Percentiles rank a stretch among this genome's conserved stretches.
Evolutionary conservation across 352 stramenopile genomes (phyloP).

Genomic region (Peronosclerospora sorghi): DNA sequence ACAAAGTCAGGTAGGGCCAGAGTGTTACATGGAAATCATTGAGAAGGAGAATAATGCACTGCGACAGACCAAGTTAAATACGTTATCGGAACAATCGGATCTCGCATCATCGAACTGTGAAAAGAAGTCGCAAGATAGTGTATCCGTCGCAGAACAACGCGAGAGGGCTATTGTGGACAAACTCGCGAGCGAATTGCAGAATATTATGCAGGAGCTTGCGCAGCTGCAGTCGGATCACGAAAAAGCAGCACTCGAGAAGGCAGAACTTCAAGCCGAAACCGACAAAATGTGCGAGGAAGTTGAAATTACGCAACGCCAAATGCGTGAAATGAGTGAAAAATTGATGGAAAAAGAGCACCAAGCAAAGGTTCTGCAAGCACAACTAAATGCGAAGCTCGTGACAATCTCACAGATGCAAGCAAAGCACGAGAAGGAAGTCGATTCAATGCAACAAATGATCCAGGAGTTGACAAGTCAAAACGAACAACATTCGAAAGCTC

Average conservation of each 20-base stretch:
- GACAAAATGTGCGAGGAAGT: slow-evolving; percentile 27
- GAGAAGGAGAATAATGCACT: slow-evolving; percentile 26
- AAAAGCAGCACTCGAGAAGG: slow-evolving; percentile 21
- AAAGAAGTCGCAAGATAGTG: neutral
- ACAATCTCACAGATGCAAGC: slow-evolving; percentile 31
- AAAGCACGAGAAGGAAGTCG: slow-evolving; percentile 19
- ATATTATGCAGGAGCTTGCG: slow-evolving; percentile 27
- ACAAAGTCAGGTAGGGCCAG: slow-evolving; percentile 6
- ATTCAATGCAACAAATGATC: slow-evolving; percentile 22
- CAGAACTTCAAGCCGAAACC: slow-evolving; percentile 22
- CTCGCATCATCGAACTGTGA: neutral
- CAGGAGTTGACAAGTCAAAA: slow-evolving; percentile 19
- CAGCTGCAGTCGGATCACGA: slow-evolving; percentile 24
- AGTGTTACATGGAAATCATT: slow-evolving; percentile 19
- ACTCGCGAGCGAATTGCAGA: slow-evolving; percentile 21
- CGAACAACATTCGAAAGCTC: slow-evolving; percentile 10
- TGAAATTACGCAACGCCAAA: slow-evolving; percentile 15
- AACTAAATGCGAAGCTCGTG: slow-evolving; percentile 34
- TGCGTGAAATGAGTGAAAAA: slow-evolving; percentile 25
- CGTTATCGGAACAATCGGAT: neutral
- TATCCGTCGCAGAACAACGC: slow-evolving; percentile 1
- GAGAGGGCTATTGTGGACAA: slow-evolving; percentile 11
- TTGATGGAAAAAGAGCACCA: slow-evolving; percentile 29
- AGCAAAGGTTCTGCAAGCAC: slow-evolving; percentile 31
- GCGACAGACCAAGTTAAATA: slow-evolving; percentile 8